phyloP scores from a whole-genome alignment of 176 grass and related monocot species.

The Phoenix dactylifera region DNA sequence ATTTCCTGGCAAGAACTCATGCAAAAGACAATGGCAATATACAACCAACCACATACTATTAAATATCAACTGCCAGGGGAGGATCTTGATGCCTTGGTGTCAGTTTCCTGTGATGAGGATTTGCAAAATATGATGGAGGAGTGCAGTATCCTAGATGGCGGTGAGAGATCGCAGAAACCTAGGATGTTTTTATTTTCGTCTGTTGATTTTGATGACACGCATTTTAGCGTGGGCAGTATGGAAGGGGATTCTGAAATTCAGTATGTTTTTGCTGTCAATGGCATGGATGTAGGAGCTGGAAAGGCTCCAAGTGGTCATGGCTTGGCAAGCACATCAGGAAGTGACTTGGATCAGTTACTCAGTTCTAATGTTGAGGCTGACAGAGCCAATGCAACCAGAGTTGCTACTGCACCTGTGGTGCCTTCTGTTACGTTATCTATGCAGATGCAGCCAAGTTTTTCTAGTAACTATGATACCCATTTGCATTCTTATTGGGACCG shows the following conservation, averaged over 20 bases:
- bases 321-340: conserved; percentile 38
- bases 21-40: conserved; percentile 61
- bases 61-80: conserved; percentile 91
- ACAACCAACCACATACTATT: conserved; percentile 58
- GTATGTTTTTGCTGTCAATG: conserved; percentile 84
- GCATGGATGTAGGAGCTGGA: conserved; percentile 43
- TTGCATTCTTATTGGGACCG: conserved; percentile 32
- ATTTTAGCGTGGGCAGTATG: conserved; percentile 67
- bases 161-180: conserved; percentile 70
- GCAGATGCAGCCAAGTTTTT: conserved; percentile 16
- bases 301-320: conserved; percentile 51
- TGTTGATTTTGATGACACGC: conserved; percentile 62
- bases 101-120: conserved; percentile 77
- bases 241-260: conserved; percentile 86
- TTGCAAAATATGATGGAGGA: conserved; percentile 93
- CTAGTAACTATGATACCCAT: conserved; percentile 35
- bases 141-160: conserved; percentile 55
- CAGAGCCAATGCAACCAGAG: conserved; percentile 27
- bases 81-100: conserved; percentile 84
- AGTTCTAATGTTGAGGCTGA: conserved; percentile 51
- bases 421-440: conserved; percentile 22
- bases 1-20: conserved; percentile 81
- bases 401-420: conserved; percentile 17
- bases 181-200: conserved; percentile 79
- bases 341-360: conserved; percentile 62